Evolutionary conservation across 345 rosid genomes (phyloP).

Genomic region (Brassica juncea): DNA sequence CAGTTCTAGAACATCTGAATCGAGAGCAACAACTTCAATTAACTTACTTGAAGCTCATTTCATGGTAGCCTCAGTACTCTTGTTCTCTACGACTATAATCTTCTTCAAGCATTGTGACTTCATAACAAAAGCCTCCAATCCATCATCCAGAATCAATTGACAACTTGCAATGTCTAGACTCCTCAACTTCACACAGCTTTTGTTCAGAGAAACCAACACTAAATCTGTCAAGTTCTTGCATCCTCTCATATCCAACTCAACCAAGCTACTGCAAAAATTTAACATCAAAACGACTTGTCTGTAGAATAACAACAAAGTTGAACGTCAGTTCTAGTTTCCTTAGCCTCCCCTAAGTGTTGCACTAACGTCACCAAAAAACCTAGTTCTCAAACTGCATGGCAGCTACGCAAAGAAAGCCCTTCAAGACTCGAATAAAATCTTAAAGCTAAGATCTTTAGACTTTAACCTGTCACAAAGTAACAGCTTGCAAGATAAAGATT

Average conservation of each 20-base stretch:
- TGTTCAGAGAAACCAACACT: constrained; percentile 48
- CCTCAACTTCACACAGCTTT: constrained; percentile 55
- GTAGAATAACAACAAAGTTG: constrained; percentile 61
- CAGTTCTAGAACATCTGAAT: background rate
- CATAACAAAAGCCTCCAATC: constrained; percentile 52
- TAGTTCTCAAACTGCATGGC: constrained; percentile 67
- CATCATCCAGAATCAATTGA: constrained; percentile 45
- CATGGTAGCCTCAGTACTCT: constrained; percentile 52
- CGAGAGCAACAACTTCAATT: constrained; percentile 44
- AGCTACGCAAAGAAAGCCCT: constrained; percentile 63
- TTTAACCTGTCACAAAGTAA: constrained; percentile 73
- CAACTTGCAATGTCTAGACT: constrained; percentile 57
- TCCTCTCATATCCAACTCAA: constrained; percentile 64
- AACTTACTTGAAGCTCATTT: constrained; percentile 44
- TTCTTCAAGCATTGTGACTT: constrained; percentile 49
- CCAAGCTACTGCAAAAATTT: constrained; percentile 55
- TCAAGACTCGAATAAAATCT: constrained; percentile 53
- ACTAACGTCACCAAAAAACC: constrained; percentile 80
- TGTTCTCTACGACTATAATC: constrained; percentile 59
- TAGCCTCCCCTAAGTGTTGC: constrained; percentile 54
- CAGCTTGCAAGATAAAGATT: constrained; percentile 70
- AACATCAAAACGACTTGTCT: constrained; percentile 69
- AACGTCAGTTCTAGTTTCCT: constrained; percentile 62
- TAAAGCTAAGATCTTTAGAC: constrained; percentile 57
- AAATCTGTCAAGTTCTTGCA: constrained; percentile 54